Conservation (phyloP, 2,329 filamentous ascomycete genomes). For the Monosporascus sp. region DNA sequence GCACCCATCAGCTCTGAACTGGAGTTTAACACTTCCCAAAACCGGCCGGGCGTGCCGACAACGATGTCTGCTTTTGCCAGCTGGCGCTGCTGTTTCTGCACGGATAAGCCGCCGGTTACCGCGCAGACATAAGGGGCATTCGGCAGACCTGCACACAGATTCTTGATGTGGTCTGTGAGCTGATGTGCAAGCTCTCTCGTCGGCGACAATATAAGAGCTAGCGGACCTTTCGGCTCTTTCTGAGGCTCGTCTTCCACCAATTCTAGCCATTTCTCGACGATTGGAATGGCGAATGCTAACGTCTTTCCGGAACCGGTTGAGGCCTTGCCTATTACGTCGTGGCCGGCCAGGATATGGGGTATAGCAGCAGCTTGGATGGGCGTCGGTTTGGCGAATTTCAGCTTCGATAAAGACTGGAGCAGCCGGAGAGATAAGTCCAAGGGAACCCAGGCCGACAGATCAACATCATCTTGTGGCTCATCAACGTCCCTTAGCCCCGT, state of each 20-base stretch:
- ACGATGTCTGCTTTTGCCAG: conserved; percentile 82
- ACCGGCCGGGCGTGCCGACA: conserved; percentile 83
- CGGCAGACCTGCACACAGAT: conserved; percentile 59
- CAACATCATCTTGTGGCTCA: conserved; percentile 53
- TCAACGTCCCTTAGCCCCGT: conserved; percentile 49
- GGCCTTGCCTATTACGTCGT: conserved; percentile 93
- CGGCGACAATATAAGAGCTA: conserved; percentile 80
- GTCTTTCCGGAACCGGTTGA: conserved; percentile 97
- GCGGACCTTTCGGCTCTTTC: conserved; percentile 42
- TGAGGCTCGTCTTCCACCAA: conserved; percentile 30
- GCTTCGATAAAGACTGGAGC: conserved; percentile 67
- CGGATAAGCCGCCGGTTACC: conserved; percentile 83
- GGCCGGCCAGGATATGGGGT: conserved; percentile 73
- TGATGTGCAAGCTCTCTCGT: conserved; percentile 94
- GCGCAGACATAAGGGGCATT: conserved; percentile 72
- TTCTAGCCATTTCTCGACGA: conserved; percentile 74
- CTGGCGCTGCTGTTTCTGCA: conserved; percentile 91
- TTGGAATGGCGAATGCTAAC: conserved; percentile 87
- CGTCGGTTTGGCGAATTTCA: conserved; percentile 78
- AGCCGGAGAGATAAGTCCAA: conserved; percentile 69
- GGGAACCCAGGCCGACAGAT: conserved; percentile 73
- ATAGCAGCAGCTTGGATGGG: conserved; percentile 76
- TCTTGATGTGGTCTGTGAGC: conserved; percentile 74
- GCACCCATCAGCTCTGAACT: conserved; percentile 63
- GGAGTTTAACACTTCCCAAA: conserved; percentile 89